Evolutionary conservation across 2,329 filamentous ascomycete genomes (phyloP).

Genomic region (Penicillium sp.): DNA sequence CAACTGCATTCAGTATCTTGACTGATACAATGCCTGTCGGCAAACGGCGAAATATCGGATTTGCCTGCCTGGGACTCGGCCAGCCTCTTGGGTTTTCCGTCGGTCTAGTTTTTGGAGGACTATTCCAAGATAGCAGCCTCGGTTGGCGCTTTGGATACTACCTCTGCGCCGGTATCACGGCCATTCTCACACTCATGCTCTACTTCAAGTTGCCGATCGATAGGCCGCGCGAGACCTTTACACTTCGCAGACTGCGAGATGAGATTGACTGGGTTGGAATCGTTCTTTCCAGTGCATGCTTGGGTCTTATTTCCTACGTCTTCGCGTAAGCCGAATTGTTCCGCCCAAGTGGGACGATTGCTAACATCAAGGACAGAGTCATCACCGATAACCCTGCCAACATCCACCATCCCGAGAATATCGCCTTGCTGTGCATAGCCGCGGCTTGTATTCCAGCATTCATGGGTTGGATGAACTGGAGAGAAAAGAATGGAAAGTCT

Average conservation of each 20-base stretch:
- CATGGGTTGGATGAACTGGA: slow-evolving; percentile 54
- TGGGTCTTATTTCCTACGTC: slow-evolving; percentile 53
- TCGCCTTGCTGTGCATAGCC: slow-evolving; percentile 48
- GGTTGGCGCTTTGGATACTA: slow-evolving; percentile 56
- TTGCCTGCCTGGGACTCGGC: slow-evolving; percentile 51
- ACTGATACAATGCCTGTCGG: slow-evolving; percentile 49
- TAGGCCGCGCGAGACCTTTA: slow-evolving; percentile 4
- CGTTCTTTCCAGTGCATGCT: slow-evolving; percentile 44
- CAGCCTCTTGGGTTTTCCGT: slow-evolving; percentile 54
- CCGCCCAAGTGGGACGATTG: not conserved
- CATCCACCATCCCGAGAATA: slow-evolving; percentile 46
- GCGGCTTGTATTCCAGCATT: slow-evolving; percentile 50
- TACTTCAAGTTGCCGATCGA: slow-evolving; percentile 33
- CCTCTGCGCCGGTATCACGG: slow-evolving; percentile 49
- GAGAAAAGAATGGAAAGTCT: slow-evolving; percentile 46
- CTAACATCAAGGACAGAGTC: slow-evolving; percentile 11
- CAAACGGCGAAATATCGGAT: slow-evolving; percentile 51
- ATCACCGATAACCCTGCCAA: slow-evolving; percentile 26
- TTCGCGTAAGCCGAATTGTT: slow-evolving; percentile 41
- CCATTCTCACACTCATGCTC: slow-evolving; percentile 41
- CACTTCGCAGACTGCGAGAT: slow-evolving; percentile 7
- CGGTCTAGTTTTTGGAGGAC: slow-evolving; percentile 44
- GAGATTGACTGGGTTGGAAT: slow-evolving; percentile 57
- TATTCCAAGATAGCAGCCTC: slow-evolving; percentile 47
- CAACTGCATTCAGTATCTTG: slow-evolving; percentile 51